Base-by-base conservation (phyloP, 768 basidiomycete species). In the Boletus rubescentipes region DNA sequence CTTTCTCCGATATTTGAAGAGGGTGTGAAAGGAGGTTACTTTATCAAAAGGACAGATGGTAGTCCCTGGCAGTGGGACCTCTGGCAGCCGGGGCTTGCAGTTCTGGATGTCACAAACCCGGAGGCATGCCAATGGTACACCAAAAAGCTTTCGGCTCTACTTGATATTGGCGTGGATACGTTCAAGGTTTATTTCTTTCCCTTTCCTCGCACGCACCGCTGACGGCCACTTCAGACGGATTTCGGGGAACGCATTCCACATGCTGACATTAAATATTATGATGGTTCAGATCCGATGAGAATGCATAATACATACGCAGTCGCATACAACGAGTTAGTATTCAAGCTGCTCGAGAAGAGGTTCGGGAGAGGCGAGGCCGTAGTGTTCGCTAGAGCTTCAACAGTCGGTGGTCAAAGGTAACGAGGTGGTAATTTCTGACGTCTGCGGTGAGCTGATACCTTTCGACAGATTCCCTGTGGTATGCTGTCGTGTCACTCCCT, bases 171-270 rank as follows among this genome's bases (percentile, higher is more conserved):
- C 7, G 77, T 78, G 2, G 77, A 77, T 52, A 68, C 72, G 9
- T 75, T 78, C 68, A 88, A 85, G 75, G 83, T 83, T 30, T 32
- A 42, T 30, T 36, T 15, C 2, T 16, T 14, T 35, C 40, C 15
- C 26, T 34, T 35, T 30, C 23, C 43, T 35, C 4, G 12, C 14
- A 26, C 14, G 7, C 16, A 56, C 16, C 43, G 35, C 49, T 41
- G 41, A 45, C 26, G 43, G 34, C 26, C 46, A 16, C 20, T 48
- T 31, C 53, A 86, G 83, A 90, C 86, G 8, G 87, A 90, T 63
- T 90, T 90, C 63, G 88, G 82, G 29, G 88, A 91, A 67, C 80
- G 87, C 11, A 88, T 89, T 46, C 87, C 87, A 1, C 86, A 89
- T 63, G 70, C 81, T 1, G 74, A 76, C 21, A 79, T 89, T 49